Conservation (phyloP, 2,329 filamentous ascomycete genomes). For the Lasiodiplodia sp. region DNA sequence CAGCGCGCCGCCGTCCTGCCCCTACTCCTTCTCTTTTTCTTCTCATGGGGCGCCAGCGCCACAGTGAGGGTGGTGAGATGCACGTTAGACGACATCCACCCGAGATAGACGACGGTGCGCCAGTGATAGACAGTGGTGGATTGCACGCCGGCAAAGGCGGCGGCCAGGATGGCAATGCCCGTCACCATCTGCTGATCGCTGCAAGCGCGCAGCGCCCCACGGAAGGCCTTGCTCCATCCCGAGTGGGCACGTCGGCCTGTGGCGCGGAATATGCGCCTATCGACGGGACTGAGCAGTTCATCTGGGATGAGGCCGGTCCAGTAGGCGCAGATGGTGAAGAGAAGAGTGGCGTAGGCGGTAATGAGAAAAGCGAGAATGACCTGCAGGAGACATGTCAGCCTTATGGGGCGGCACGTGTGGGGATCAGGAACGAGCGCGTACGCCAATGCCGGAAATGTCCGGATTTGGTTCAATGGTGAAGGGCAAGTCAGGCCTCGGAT, state of each 20-base stretch:
- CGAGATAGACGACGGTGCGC: slow-evolving; percentile 34
- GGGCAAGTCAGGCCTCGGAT: not conserved
- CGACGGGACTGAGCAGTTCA: not conserved
- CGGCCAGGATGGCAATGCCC: slow-evolving; percentile 33
- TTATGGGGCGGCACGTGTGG: not conserved
- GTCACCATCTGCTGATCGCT: slow-evolving; percentile 37
- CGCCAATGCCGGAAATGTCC: slow-evolving; percentile 15
- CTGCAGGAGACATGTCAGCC: slow-evolving; percentile 5
- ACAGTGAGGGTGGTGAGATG: slow-evolving; percentile 35
- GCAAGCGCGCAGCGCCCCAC: slow-evolving; percentile 32
- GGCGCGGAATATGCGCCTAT: not conserved
- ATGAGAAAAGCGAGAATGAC: slow-evolving; percentile 3
- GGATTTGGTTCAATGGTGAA: slow-evolving; percentile 2
- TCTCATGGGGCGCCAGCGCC: slow-evolving; percentile 17
- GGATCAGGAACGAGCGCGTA: not conserved
- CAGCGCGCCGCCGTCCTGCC: slow-evolving; percentile 24
- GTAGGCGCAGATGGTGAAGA: not conserved
- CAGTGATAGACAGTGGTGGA: slow-evolving; percentile 32
- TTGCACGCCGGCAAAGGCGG: slow-evolving; percentile 29
- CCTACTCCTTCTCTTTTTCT: not conserved
- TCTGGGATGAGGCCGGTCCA: not conserved
- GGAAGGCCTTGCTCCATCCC: slow-evolving; percentile 7
- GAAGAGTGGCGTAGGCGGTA: slow-evolving; percentile 3
- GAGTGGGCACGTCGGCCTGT: not conserved
- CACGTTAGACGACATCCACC: slow-evolving; percentile 35